Evolutionary conservation across 345 rosid species (phyloP).

Genomic region (Arabis alpina): DNA sequence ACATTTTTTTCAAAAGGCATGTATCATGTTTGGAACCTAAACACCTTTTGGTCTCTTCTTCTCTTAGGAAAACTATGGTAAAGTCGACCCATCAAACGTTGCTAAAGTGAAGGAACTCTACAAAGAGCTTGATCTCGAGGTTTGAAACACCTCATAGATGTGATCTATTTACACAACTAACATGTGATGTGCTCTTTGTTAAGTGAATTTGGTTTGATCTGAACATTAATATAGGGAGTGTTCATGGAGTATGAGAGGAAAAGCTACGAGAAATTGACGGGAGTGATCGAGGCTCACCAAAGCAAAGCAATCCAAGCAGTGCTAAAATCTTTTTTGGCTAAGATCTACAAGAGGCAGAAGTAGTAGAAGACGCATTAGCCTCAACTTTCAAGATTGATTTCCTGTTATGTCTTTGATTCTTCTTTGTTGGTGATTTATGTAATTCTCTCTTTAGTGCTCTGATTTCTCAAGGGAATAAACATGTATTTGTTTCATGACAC

Average conservation of each 20-base stretch:
- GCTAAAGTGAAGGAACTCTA: slow-evolving; percentile 73
- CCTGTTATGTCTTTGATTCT: slow-evolving; percentile 10
- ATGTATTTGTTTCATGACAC: slow-evolving; percentile 33
- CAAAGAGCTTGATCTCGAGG: slow-evolving; percentile 74
- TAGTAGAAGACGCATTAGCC: slow-evolving; percentile 30
- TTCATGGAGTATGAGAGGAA: slow-evolving; percentile 75
- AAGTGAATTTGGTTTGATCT: slow-evolving; percentile 33
- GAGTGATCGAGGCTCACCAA: slow-evolving; percentile 69
- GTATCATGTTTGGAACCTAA: slow-evolving; percentile 27
- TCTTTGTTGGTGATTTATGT: slow-evolving; percentile 28
- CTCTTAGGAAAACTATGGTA: slow-evolving; percentile 79
- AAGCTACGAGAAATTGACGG: slow-evolving; percentile 67
- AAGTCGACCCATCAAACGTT: slow-evolving; percentile 61
- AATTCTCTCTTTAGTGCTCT: slow-evolving; percentile 28
- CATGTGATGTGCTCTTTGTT: slow-evolving; percentile 12
- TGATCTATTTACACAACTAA: neutral
- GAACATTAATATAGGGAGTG: slow-evolving; percentile 48
- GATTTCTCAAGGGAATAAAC: slow-evolving; percentile 25
- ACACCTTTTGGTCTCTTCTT: slow-evolving; percentile 16
- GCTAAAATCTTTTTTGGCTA: slow-evolving; percentile 80
- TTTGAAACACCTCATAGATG: slow-evolving; percentile 25
- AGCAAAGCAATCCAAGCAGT: slow-evolving; percentile 78
- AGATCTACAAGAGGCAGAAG: slow-evolving; percentile 90
- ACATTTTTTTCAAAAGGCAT: neutral
- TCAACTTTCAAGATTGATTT: neutral